Evolutionary conservation across 2,329 filamentous ascomycete genomes (phyloP).

Genomic region (Ophiostoma perfectum): DNA sequence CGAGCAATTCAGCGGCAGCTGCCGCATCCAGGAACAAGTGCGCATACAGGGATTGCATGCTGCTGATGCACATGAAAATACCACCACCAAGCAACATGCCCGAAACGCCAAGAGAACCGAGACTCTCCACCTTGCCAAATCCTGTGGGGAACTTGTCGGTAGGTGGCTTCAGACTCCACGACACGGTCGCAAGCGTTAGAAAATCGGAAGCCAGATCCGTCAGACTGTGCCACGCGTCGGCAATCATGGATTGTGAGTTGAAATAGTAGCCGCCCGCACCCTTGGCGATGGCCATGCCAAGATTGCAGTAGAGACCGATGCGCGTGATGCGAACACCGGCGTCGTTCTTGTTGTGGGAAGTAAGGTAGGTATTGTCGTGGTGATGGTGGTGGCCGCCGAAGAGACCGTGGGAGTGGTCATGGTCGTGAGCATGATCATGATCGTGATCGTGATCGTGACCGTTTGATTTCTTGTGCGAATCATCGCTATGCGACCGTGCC

Average conservation of each 20-base stretch:
- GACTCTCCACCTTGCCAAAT: conserved; percentile 95
- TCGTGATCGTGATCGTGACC: conserved; percentile 35
- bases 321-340: conserved; percentile 90
- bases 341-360: conserved; percentile 78
- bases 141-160: conserved; percentile 79
- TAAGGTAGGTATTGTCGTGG: conserved; percentile 79
- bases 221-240: conserved; percentile 91
- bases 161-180: conserved; percentile 82
- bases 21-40: conserved; percentile 64
- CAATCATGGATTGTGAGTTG: conserved; percentile 87
- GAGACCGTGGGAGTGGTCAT: conserved; percentile 48
- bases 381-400: conserved; percentile 67
- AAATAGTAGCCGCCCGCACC: conserved; percentile 89
- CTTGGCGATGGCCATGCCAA: conserved; percentile 91
- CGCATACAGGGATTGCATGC: conserved; percentile 61
- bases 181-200: conserved; percentile 88
- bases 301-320: conserved; percentile 80
- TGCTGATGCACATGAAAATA: conserved; percentile 83
- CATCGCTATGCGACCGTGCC: conserved; percentile 35
- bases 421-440: conserved; percentile 42
- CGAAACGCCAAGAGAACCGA: conserved; percentile 89
- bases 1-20: conserved; percentile 48
- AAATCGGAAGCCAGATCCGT: conserved; percentile 94
- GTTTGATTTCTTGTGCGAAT: conserved; percentile 48
- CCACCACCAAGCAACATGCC: conserved; percentile 84